Conservation (phyloP, 805 yeast genomes). For the Hanseniaspora mollemarum region DNA sequence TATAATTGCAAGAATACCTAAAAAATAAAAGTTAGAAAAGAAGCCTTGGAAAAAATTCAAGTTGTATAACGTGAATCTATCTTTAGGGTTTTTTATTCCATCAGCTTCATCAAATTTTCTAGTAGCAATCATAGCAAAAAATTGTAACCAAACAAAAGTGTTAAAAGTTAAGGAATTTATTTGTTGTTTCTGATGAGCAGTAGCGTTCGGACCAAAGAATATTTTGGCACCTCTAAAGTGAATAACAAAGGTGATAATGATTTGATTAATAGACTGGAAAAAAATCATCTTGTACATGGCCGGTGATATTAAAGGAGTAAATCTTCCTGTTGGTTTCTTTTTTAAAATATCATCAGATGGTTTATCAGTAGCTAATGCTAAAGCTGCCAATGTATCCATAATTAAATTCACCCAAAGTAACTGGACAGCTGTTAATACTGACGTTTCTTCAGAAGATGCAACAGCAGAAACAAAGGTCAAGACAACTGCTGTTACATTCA, state of each 20-base stretch:
- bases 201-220: conserved; percentile 34
- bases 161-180: conserved; percentile 82
- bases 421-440: conserved; percentile 95
- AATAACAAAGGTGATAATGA: conserved; percentile 63
- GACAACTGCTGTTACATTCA: conserved; percentile 90
- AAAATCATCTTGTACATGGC: conserved; percentile 98
- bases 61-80: conserved; percentile 50
- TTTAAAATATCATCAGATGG: conserved; percentile 75
- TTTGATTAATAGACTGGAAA: conserved; percentile 73
- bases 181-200: conserved; percentile 42
- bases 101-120: conserved; percentile 85
- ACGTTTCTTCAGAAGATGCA: conserved; percentile 60
- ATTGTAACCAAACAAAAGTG: conserved; percentile 95
- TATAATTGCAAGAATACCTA: conserved; percentile 58
- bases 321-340: conserved; percentile 74
- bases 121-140: conserved; percentile 82
- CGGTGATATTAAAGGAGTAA: conserved; percentile 64
- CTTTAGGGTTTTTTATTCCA: conserved; percentile 45
- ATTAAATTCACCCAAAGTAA: conserved; percentile 93
- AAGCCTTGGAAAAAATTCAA: conserved; percentile 76
- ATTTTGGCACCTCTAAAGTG: conserved; percentile 66
- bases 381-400: conserved; percentile 96
- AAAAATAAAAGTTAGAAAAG: conserved; percentile 70
- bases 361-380: conserved; percentile 94
- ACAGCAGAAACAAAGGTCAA: conserved; percentile 91